phyloP scores from a whole-genome alignment of 2,329 filamentous ascomycete species.

The Alternaria sp. region DNA sequence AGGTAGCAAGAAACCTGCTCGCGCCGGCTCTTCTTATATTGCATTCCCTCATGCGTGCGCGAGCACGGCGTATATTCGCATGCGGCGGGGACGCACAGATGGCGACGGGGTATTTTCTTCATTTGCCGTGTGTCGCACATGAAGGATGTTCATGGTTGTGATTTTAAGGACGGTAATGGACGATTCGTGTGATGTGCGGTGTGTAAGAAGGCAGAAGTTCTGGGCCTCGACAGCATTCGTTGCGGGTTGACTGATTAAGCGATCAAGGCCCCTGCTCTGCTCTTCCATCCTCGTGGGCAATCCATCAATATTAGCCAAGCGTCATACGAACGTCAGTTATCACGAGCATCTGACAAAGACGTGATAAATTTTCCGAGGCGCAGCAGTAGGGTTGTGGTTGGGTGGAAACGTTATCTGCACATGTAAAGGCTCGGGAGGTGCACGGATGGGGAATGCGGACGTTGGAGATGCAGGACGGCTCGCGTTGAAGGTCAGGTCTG shows the following conservation, averaged over 20 bases:
- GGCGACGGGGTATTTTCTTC: neutral
- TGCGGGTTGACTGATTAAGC: neutral
- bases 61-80: neutral
- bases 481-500: neutral
- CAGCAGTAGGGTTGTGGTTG: neutral
- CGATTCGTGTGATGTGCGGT: neutral
- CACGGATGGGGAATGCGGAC: neutral
- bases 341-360: slow-evolving; percentile 19
- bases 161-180: neutral
- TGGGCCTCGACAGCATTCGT: neutral
- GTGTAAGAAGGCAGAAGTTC: neutral
- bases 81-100: neutral
- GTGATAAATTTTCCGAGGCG: slow-evolving; percentile 19
- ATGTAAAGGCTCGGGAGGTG: neutral
- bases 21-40: neutral
- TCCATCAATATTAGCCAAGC: neutral
- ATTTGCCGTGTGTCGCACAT: neutral
- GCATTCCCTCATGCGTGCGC: neutral
- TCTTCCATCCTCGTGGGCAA: neutral
- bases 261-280: neutral
- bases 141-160: too few species aligned
- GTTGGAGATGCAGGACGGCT: neutral
- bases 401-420: too few species aligned
- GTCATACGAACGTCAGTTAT: neutral
- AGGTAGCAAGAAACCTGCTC: neutral